A percentile compares a stretch with the other conserved stretches of the same genome.
phyloP scores from a whole-genome alignment of 1,139 yeast genomes.

The Sugiyamaella grinbergsii region DNA sequence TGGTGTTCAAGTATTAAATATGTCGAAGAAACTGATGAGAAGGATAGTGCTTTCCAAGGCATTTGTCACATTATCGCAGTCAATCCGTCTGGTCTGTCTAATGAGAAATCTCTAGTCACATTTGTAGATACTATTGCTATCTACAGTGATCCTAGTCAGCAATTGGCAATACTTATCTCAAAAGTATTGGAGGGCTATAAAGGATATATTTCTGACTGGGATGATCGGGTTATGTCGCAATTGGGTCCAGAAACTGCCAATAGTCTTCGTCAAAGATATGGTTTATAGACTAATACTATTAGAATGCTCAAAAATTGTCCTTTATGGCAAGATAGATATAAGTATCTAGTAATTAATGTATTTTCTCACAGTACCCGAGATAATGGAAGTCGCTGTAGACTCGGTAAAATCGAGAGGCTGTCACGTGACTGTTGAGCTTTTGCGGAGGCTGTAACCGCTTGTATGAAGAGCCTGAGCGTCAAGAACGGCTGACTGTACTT shows the following conservation, averaged over 20 bases:
- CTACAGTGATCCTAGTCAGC: slow-evolving; percentile 50
- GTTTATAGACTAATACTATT: slow-evolving; percentile 20
- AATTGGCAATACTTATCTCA: slow-evolving; percentile 38
- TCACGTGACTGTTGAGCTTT: no score
- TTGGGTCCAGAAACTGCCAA: slow-evolving; percentile 29
- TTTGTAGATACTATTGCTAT: slow-evolving; percentile 67
- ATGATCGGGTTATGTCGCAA: slow-evolving; percentile 31
- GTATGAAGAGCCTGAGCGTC: no score
- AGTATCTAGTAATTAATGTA: no score
- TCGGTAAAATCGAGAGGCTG: no score
- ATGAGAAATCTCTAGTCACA: slow-evolving; percentile 50
- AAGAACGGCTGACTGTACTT: slow-evolving; percentile 11
- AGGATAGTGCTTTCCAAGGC: slow-evolving; percentile 77
- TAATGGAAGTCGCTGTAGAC: no score
- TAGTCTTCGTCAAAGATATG: slow-evolving; percentile 29
- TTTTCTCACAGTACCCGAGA: no score
- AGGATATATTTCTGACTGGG: slow-evolving; percentile 41
- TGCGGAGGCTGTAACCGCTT: no score
- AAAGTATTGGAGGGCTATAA: slow-evolving; percentile 45
- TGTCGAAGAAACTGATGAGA: slow-evolving; percentile 75
- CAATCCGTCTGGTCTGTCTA: slow-evolving; percentile 68
- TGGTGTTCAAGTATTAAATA: slow-evolving; percentile 72
- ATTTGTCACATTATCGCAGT: slow-evolving; percentile 65
- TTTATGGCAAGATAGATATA: no score
- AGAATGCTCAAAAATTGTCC: no score